A percentile compares a stretch with the other conserved stretches of the same genome.
Evolutionary conservation across 306 rosid species (phyloP).

Genomic region (Lathyrus oleraceus): DNA sequence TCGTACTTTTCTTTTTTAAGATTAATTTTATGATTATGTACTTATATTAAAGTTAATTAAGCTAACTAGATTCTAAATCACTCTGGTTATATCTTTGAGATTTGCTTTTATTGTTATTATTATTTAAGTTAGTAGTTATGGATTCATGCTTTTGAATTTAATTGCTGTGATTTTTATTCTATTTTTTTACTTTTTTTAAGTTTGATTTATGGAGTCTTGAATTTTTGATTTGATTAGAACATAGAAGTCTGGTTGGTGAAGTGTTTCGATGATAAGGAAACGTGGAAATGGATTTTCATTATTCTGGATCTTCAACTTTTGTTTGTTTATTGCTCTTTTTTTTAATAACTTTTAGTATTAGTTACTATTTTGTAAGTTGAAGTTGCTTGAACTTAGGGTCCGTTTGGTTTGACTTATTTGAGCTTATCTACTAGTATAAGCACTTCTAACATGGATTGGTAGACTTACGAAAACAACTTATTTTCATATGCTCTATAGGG

Average conservation of each 20-base stretch:
- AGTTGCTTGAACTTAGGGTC: neutral
- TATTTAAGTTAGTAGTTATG: slow-evolving; percentile 10
- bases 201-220: neutral
- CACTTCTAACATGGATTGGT: too few species aligned
- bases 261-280: neutral
- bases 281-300: slow-evolving; percentile 14
- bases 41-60: neutral
- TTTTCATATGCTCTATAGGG: too few species aligned
- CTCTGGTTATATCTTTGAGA: neutral
- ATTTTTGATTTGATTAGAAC: neutral
- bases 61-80: neutral
- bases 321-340: too few species aligned
- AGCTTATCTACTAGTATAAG: too few species aligned
- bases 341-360: neutral
- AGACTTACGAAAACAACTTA: too few species aligned
- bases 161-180: slow-evolving; percentile 1
- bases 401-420: too few species aligned
- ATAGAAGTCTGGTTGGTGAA: neutral
- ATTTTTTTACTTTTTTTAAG: neutral
- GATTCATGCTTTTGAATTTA: neutral
- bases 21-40: neutral
- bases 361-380: neutral
- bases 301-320: slow-evolving; percentile 28
- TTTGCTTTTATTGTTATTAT: neutral
- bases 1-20: neutral